Evolutionary conservation across 371 early-diverging fungal species (phyloP).

Genomic region (Mucor velutinosus): DNA sequence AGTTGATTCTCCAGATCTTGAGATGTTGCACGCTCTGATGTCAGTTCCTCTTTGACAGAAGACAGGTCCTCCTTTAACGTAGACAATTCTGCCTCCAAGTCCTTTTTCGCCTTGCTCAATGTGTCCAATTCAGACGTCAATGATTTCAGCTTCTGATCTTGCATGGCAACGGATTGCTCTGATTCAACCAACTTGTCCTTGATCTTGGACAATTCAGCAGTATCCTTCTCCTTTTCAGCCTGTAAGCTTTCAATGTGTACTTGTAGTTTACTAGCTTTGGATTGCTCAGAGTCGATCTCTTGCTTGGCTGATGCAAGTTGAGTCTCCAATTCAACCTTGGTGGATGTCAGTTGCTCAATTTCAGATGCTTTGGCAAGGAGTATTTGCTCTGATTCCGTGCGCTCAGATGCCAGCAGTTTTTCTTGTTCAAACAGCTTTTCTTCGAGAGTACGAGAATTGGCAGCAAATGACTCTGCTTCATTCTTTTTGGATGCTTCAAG

Average conservation of each 20-base stretch:
- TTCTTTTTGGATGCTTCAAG: neutral
- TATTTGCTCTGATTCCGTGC: neutral
- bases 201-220: neutral
- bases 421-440: neutral
- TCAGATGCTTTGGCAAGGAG: neutral
- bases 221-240: neutral
- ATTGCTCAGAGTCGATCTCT: slow-evolving; percentile 1
- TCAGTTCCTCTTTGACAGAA: neutral
- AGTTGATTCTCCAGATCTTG: neutral
- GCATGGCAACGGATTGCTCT: neutral
- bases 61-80: neutral
- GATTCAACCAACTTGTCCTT: slow-evolving; percentile 3
- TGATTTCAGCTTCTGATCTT: neutral
- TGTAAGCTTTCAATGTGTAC: neutral
- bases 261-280: neutral
- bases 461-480: neutral
- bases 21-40: neutral
- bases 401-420: slow-evolving; percentile 1
- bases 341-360: neutral
- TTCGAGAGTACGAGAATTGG: neutral
- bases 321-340: neutral
- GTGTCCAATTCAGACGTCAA: neutral
- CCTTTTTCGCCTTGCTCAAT: neutral
- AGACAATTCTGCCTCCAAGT: neutral
- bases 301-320: neutral